Base-by-base conservation (phyloP, 192 early-diverging fungal species). In the Dimargaris cristalligena region DNA sequence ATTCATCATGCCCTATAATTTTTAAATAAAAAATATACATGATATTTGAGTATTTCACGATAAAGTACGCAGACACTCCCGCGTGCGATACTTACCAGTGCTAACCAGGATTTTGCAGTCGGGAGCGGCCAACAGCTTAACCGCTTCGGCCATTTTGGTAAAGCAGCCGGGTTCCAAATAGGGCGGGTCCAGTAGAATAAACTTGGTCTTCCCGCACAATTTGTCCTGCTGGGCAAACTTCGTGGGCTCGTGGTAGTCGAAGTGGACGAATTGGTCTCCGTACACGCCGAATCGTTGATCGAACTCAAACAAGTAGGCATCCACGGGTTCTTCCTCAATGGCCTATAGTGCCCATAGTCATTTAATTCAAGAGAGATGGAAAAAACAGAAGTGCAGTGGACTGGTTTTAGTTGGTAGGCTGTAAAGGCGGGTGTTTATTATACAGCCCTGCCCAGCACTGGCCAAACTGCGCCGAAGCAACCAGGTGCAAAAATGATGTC, bases 131-230 rank as follows among this genome's bases (percentile, higher is more conserved):
- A 84, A 58, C 58, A 63, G 69, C 38, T 67, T 45, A 2, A 76
- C 74, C n/a, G 76, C 74, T 38, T 73, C 57, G 33, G 76, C 50
- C 1, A 80, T 80, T 55, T 83, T 82, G 26, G 68, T 72, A 48
- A 71, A 72, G 60, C 81, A 85, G 49, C 83, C 83, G 51, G 81
- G 75, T 49, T 68, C 71, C 23, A 85, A 66, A 56, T 85, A 85
- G 26, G 83, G 83, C 1, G 83, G 83, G 56, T 85, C 83, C 25
- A 75, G 74, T 22, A 85, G 62, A 25, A 85, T 71, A 56, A 71
- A 71, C 61, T 85, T 80, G 18, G 83, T 73, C 0, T 65, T 57
- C 30, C 62, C 62, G 47, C 57, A 51, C 22, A 72, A 54, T 22
- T 63, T 60, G 1, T 64, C 48, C 6, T 60, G 46, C 25, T 66